Evolutionary conservation across 495 filamentous ascomycete genomes (phyloP).

Genomic region (Xylaria cubensis): DNA sequence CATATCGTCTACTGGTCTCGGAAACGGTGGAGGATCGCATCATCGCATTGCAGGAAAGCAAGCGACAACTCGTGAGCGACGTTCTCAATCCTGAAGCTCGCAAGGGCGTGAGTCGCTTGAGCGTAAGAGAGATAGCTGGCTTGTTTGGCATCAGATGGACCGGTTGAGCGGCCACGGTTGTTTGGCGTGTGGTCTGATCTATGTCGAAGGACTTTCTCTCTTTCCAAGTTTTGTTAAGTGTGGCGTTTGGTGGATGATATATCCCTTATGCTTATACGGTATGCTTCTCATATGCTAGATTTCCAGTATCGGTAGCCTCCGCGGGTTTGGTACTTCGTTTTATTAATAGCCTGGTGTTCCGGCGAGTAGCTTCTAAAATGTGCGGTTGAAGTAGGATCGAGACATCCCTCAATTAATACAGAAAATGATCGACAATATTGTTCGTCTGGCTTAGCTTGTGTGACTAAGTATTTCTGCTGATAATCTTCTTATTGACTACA

Average conservation of each 20-base stretch:
- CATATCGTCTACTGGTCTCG: constrained; percentile 80
- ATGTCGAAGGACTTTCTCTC: background rate
- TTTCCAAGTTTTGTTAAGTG: background rate
- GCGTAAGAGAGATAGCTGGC: constrained; percentile 68
- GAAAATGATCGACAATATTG: background rate
- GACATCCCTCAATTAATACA: background rate
- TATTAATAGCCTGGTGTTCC: constrained; percentile 7
- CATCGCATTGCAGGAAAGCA: constrained; percentile 81
- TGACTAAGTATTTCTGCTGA: background rate
- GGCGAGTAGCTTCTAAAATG: background rate
- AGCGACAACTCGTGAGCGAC: constrained; percentile 76
- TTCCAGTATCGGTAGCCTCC: constrained; percentile 6
- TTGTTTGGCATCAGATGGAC: constrained; percentile 63
- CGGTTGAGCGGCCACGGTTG: background rate
- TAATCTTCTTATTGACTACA: background rate
- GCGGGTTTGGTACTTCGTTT: constrained; percentile 1
- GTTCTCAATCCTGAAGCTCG: constrained; percentile 83
- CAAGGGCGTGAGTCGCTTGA: constrained; percentile 67
- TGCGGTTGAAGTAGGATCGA: background rate
- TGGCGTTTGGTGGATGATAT: constrained; percentile 6
- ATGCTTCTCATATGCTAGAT: background rate
- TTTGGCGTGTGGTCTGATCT: background rate
- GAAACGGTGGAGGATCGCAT: constrained; percentile 93
- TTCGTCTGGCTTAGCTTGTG: background rate
- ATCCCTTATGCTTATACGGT: background rate